Conservation (phyloP, 73 alveolate species). For the Symbiodinium pilosum region DNA sequence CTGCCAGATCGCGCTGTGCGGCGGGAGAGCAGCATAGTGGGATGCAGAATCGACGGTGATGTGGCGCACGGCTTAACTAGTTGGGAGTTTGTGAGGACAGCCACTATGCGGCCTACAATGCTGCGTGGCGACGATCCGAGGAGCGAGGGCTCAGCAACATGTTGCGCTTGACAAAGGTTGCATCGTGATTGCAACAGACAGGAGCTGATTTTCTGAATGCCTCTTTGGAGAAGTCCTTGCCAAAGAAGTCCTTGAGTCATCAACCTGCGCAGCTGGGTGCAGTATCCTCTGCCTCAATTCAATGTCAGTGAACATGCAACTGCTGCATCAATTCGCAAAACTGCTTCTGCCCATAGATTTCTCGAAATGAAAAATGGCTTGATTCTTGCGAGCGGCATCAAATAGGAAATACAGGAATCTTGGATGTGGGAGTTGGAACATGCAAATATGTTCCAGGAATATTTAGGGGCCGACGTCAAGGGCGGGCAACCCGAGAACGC, state of each 20-base stretch:
- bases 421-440: too few species aligned
- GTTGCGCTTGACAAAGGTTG: neutral
- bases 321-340: neutral
- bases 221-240: too few species aligned
- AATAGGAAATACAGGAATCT: neutral
- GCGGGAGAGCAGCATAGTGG: neutral
- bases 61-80: neutral
- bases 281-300: neutral
- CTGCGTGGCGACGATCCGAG: neutral
- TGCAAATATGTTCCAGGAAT: too few species aligned
- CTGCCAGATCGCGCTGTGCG: constrained; percentile 56
- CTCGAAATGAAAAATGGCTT: neutral
- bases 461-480: too few species aligned
- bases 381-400: neutral
- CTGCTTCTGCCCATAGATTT: neutral
- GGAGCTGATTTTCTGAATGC: constrained; percentile 3
- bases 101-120: neutral
- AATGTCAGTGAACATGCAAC: neutral
- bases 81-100: neutral
- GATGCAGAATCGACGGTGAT: neutral
- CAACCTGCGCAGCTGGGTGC: too few species aligned
- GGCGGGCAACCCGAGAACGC: too few species aligned
- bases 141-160: neutral
- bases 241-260: too few species aligned
- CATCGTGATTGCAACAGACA: neutral